Evolutionary conservation across 2,329 filamentous ascomycete genomes (phyloP), one percentile per base, ranked within the genome.

Genomic region (Alternaria brassicicola): DNA sequence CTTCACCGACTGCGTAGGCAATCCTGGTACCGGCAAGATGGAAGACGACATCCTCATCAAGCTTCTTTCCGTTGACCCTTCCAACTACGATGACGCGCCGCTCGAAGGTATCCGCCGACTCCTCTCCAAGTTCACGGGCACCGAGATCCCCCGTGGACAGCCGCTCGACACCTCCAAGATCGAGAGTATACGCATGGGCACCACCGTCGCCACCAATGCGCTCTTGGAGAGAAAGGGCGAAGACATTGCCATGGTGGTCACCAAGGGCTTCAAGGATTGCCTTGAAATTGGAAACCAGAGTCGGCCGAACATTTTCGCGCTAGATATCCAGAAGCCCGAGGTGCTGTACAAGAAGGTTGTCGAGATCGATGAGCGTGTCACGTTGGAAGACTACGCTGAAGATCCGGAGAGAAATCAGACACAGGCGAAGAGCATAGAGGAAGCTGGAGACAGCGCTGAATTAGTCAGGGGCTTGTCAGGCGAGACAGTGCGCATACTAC

Each of bases 171-270:
- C 93, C 1, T 86, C 88, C 17, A 80, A 88, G 71, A 96, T 97
- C 67, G 91, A 95, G 67, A 93, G 90, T 54, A 97, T 97, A 74
- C 89, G 93, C 46, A 97, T 97, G 93, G 93, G 93, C 42, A 97
- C 93, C 1, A 97, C 93, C 0, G 93, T 97, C 12, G 93, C 93
- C 9, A 97, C 93, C 0, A 97, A 97, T 76, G 93, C 93, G 0
- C 79, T 97, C 55, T 83, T 97, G 2, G 93, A 97, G 78, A 84
- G 93, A 57, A 97, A 97, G 77, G 93, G 93, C 46, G 93, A 96
- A 79, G 88, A 87, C 67, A 94, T 95, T 72, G 93, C 91, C 13
- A 85, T 97, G 77, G 87, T 97, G 1, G 91, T 96, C 10, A 97
- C 92, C 1, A 89, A 88, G 65, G 93, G 93, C 0, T 97, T 97